Evolutionary conservation across 305 asterid species (phyloP), one percentile per base, ranked within the genome.

Genomic region (Rubia occidens): DNA sequence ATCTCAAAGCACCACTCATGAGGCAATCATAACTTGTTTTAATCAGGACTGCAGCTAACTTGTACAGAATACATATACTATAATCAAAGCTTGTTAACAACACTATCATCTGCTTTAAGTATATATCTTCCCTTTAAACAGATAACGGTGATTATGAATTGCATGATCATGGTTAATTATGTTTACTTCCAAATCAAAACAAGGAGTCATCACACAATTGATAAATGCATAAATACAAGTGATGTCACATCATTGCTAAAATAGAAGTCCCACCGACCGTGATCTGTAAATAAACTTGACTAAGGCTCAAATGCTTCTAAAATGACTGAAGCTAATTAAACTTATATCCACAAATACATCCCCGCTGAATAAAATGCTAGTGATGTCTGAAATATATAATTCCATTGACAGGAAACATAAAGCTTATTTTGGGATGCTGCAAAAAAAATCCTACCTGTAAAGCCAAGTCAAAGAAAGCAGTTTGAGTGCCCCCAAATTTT

Each of bases 381-480:
- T 11, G 18, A 17, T 18, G 11, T 54, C 6, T 37, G 18, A 4
- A 54, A 54, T 18, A 58, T 32, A 54, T 13, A 54, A 53, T 35
- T 68, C 26, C 8, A 18, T 0, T 11, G 4, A 68, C 60, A 37
- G 17, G 29, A 42, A 58, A 55, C 55, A 29, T 51, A 68, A 60
- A 17, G 13, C 44, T 6, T 43, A 24, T 39, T 21, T 21, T 13
- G 66, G n/a, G 13, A 26, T 54, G 8, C 26, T 32, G 55, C 18
- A 4, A 29, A 62, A 14, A 53, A 5, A 26, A 11, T 40, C 86
- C 35, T 75, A 82, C 86, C 71, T 83, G 86, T 55, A 82, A 82
- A 21, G 86, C 82, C 75, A 82, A 74, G 64, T 82, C 86, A 72
- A 82, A 78, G 71, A 82, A 64, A 60, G 86, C 82, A 40, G 86